Evolutionary conservation across 1,284 basidiomycete genomes (phyloP).

Genomic region (Caloboletus firmus): DNA sequence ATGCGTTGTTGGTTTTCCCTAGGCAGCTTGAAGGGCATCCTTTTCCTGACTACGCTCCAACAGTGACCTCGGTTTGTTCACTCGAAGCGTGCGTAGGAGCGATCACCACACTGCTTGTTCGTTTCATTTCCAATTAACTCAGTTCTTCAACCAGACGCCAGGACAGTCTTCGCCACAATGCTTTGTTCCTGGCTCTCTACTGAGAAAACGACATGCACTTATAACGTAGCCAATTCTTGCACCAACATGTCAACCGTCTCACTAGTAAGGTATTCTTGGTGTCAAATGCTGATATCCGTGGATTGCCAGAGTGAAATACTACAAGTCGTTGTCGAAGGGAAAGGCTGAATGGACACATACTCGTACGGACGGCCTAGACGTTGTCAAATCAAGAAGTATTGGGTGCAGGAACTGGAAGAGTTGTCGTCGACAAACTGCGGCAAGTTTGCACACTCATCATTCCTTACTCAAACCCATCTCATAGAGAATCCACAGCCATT

Average conservation of each 20-base stretch:
- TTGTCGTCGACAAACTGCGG: background rate
- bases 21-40: background rate
- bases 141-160: too few species aligned
- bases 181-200: background rate
- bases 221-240: background rate
- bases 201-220: too few species aligned
- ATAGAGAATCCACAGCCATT: conserved; percentile 24
- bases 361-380: background rate
- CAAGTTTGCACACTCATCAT: background rate
- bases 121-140: background rate
- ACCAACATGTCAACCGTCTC: background rate
- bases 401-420: background rate
- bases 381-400: background rate
- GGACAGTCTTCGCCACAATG: too few species aligned
- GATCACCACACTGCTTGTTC: background rate
- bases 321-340: background rate
- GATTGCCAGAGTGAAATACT: conserved; percentile 5
- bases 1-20: background rate
- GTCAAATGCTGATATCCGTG: background rate
- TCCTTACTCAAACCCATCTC: conserved; percentile 1
- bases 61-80: background rate
- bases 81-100: background rate
- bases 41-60: background rate
- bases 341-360: background rate
- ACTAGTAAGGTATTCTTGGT: background rate